phyloP scores from a whole-genome alignment of 805 yeast genomes.

The Schwanniomyces occidentalis region DNA sequence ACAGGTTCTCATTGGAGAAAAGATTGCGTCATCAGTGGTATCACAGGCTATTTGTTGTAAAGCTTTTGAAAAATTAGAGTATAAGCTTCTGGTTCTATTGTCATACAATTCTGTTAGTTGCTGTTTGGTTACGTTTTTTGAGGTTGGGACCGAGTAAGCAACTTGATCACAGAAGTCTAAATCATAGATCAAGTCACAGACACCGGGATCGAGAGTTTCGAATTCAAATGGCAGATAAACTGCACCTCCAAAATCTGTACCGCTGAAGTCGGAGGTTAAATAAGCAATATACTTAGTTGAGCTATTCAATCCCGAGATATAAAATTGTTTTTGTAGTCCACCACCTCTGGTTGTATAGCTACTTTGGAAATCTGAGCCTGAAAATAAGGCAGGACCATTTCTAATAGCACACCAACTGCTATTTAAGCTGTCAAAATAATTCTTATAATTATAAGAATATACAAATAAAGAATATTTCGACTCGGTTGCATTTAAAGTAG shows the following conservation, averaged over 20 bases:
- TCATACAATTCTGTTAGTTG: slow-evolving; percentile 54
- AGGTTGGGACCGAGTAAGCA: slow-evolving; percentile 81
- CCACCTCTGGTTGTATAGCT: slow-evolving; percentile 47
- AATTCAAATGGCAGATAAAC: slow-evolving; percentile 59
- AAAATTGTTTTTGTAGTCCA: slow-evolving; percentile 59
- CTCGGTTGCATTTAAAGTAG: slow-evolving; percentile 21
- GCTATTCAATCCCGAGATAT: slow-evolving; percentile 57
- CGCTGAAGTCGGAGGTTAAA: slow-evolving; percentile 52
- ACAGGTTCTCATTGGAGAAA: slow-evolving; percentile 75
- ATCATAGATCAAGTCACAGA: slow-evolving; percentile 75
- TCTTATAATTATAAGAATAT: slow-evolving; percentile 41
- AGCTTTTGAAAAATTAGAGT: slow-evolving; percentile 69
- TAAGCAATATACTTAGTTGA: slow-evolving; percentile 67
- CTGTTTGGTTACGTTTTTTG: slow-evolving; percentile 9
- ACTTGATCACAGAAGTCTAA: slow-evolving; percentile 77
- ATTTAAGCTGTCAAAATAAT: slow-evolving; percentile 40
- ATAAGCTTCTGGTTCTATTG: slow-evolving; percentile 53
- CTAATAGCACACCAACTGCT: slow-evolving; percentile 73
- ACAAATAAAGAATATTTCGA: slow-evolving; percentile 45
- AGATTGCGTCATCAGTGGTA: slow-evolving; percentile 60
- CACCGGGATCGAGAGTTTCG: slow-evolving; percentile 49
- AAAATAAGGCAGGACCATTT: slow-evolving; percentile 46
- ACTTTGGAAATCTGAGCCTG: slow-evolving; percentile 22
- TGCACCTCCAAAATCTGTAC: slow-evolving; percentile 55
- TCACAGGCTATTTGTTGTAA: slow-evolving; percentile 78